These are phyloP conservation scores for Debaryomyces udenii DNA, from an alignment of 1,139 yeast genomes.

Conservation along the genomic window DNA sequence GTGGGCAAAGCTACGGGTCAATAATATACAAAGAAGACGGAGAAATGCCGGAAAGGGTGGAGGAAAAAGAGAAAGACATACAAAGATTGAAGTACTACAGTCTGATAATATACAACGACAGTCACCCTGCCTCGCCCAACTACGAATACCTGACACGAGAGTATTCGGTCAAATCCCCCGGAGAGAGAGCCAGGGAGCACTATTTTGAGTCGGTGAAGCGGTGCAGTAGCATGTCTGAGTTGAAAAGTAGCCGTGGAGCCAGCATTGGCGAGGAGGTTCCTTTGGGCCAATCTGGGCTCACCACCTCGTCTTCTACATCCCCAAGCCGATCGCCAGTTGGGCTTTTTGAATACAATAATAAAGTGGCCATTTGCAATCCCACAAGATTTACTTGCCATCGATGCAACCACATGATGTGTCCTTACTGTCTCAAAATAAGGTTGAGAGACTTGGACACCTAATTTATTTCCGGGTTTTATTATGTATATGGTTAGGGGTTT, in stretches of 20 bases:
- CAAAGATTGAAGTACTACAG: conserved; percentile 32
- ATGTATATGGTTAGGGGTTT: background rate
- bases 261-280: conserved; percentile 1
- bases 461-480: background rate
- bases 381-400: conserved; percentile 48
- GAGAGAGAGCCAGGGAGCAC: background rate
- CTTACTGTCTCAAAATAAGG: conserved; percentile 51
- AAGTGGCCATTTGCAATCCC: conserved; percentile 19
- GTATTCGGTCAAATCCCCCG: background rate
- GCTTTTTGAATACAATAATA: conserved; percentile 5
- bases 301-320: background rate
- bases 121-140: conserved; percentile 13
- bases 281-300: no score
- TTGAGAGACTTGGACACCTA: conserved; percentile 33
- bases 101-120: conserved; percentile 29
- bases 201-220: conserved; percentile 3
- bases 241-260: background rate
- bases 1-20: conserved; percentile 54
- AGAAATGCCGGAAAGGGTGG: conserved; percentile 1
- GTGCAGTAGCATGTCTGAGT: conserved; percentile 7
- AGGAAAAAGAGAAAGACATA: conserved; percentile 13
- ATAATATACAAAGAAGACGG: conserved; percentile 31
- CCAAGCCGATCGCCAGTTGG: conserved; percentile 2
- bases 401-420: conserved; percentile 58
- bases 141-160: conserved; percentile 2